Evolutionary conservation across 345 rosid genomes (phyloP), one percentile per base, ranked within the genome.

Genomic region (Lepidium sativum): DNA sequence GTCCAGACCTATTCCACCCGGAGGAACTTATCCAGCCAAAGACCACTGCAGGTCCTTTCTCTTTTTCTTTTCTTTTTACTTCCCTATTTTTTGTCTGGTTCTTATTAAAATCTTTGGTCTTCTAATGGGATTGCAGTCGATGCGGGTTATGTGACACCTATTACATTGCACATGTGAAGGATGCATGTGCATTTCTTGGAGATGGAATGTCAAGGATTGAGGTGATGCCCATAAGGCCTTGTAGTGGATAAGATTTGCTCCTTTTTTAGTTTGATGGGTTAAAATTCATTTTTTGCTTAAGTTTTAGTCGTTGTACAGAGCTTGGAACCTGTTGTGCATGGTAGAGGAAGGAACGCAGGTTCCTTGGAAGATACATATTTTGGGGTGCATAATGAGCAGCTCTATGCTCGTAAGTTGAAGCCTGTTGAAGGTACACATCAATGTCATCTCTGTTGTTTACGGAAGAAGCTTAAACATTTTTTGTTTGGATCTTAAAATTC

Each of bases 201-300:
- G 97, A 87, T 77, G 96, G 97, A 63, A 92, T 92, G 96, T 85
- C 98, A 49, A 87, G 69, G 77, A 86, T 92, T 66, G 98, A 92
- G 79, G 98, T 89, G 55, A 82, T 42, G 77, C 56, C 38, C 34
- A 12, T 33, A 60, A 27, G 32, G 21, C 35, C 42, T 35, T 15
- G 20, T 16, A 25, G 34, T 58, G 49, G 62, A 50, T 27, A 58
- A 65, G 17, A 49, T 64, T 6, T 49, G 20, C 25, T 31, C 18
- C 39, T 27, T 17, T 57, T 34, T 45, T n/a, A 1, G 3, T n/a
- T 45, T 38, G 52, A 55, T 55, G 31, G 25, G 53, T n/a, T 35
- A 7, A 35, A 43, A 44, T 54, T 67, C 75, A 60, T 57, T 4
- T 40, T 34, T 34, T 51, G 4, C 21, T 68, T 16, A 31, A 48